Evolutionary conservation across 148 eudicot species (phyloP).

Genomic region (Chenopodium suecicum): DNA sequence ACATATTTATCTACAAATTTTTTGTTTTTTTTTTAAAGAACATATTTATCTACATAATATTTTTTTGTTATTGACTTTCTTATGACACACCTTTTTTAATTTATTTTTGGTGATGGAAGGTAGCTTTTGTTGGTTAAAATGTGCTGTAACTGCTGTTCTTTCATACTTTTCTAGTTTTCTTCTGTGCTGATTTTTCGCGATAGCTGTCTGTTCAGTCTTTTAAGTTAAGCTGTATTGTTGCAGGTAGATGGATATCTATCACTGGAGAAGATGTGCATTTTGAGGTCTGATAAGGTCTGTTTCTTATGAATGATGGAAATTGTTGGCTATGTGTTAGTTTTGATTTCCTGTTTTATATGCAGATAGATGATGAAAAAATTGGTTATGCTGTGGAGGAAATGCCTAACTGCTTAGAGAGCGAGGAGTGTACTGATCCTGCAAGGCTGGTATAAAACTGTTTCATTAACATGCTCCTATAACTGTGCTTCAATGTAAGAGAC

Average conservation of each 20-base stretch:
- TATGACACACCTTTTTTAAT: no score
- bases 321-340: background rate
- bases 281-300: slow-evolving; percentile 50
- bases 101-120: no score
- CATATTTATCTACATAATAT: no score
- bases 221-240: background rate
- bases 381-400: slow-evolving; percentile 32
- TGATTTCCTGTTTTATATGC: slow-evolving; percentile 16
- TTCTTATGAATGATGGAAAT: background rate
- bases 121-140: background rate
- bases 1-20: no score
- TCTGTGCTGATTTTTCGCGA: background rate
- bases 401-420: slow-evolving; percentile 33
- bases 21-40: no score
- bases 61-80: no score
- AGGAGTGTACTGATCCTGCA: slow-evolving; percentile 50
- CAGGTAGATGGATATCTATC: slow-evolving; percentile 77
- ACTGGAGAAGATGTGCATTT: slow-evolving; percentile 66
- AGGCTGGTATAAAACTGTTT: slow-evolving; percentile 41
- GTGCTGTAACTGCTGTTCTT: background rate
- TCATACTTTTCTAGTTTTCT: background rate
- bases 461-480: background rate
- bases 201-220: background rate
- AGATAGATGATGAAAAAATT: slow-evolving; percentile 40
- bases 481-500: slow-evolving; percentile 4